Evolutionary conservation across 2,329 filamentous ascomycete genomes (phyloP).

Genomic region (Trichoderma atrobrunneum): DNA sequence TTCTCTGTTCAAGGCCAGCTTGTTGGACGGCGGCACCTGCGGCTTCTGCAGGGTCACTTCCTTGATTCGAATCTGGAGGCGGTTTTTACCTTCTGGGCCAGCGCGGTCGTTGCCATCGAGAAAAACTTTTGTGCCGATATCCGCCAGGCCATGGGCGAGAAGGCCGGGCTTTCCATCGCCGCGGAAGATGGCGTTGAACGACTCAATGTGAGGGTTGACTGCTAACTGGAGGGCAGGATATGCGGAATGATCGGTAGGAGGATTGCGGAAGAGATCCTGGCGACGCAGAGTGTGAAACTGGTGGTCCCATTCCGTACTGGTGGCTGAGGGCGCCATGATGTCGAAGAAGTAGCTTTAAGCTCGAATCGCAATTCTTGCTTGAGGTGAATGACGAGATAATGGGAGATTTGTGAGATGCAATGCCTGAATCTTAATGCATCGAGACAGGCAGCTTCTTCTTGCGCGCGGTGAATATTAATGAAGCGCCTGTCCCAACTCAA

Average conservation of each 20-base stretch:
- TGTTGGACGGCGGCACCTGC: constrained; percentile 75
- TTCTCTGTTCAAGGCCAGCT: constrained; percentile 77
- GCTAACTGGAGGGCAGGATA: constrained; percentile 83
- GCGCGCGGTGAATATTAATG: not conserved
- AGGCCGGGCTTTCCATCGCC: constrained; percentile 58
- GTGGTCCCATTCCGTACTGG: constrained; percentile 74
- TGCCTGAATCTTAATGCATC: not conserved
- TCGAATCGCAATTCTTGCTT: not conserved
- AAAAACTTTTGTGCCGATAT: constrained; percentile 87
- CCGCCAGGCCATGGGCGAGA: constrained; percentile 71
- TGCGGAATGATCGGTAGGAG: constrained; percentile 80
- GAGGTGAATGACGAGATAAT: not conserved
- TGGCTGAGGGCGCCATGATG: constrained; percentile 56
- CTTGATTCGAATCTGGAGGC: constrained; percentile 72
- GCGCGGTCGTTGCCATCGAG: constrained; percentile 75
- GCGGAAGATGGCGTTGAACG: constrained; percentile 88
- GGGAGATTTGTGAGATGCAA: not conserved
- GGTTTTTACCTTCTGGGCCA: constrained; percentile 63
- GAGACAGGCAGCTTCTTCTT: constrained; percentile 12
- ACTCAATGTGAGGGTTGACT: constrained; percentile 89
- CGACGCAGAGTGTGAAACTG: constrained; percentile 82
- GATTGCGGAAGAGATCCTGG: constrained; percentile 84
- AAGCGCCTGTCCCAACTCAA: constrained; percentile 17
- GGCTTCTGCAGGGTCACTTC: constrained; percentile 82
- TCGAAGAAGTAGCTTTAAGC: not conserved